These are phyloP conservation scores for Phytophthora tubulina DNA, from an alignment of 352 stramenopile species.

Conservation along the genomic window DNA sequence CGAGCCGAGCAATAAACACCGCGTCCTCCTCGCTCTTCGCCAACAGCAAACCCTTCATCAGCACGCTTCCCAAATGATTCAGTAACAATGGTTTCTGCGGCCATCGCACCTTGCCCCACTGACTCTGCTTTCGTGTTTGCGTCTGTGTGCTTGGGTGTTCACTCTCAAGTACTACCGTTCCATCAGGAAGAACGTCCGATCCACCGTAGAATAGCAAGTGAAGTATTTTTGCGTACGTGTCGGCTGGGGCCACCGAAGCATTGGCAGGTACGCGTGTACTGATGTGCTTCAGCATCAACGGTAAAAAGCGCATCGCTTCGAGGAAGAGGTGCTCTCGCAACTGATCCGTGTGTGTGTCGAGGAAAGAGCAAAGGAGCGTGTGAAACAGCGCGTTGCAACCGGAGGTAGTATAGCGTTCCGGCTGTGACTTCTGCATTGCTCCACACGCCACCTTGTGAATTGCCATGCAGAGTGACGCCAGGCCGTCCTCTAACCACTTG, in stretches of 20 bases:
- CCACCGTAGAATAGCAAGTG: slow-evolving; percentile 80
- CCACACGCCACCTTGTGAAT: slow-evolving; percentile 87
- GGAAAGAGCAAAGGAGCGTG: slow-evolving; percentile 80
- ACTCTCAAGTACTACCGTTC: slow-evolving; percentile 75
- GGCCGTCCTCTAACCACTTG: slow-evolving; percentile 72
- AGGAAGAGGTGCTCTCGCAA: slow-evolving; percentile 74
- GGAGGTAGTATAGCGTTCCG: slow-evolving; percentile 81
- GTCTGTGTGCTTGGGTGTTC: slow-evolving; percentile 87
- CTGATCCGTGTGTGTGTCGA: slow-evolving; percentile 68
- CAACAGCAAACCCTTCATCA: slow-evolving; percentile 78
- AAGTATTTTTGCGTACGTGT: slow-evolving; percentile 56
- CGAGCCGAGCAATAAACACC: slow-evolving; percentile 66
- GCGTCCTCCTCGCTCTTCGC: slow-evolving; percentile 65
- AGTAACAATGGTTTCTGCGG: slow-evolving; percentile 81
- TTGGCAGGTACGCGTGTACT: slow-evolving; percentile 38
- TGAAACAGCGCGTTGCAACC: slow-evolving; percentile 84
- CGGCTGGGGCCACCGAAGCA: slow-evolving; percentile 28
- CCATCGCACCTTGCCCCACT: slow-evolving; percentile 85
- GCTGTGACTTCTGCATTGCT: slow-evolving; percentile 85
- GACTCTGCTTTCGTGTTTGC: slow-evolving; percentile 87
- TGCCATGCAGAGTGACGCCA: slow-evolving; percentile 86
- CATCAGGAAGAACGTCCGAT: slow-evolving; percentile 73
- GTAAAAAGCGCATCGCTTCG: slow-evolving; percentile 78
- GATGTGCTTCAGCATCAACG: slow-evolving; percentile 76
- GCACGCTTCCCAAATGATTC: slow-evolving; percentile 74